These are phyloP conservation scores for Firmiana major DNA, from an alignment of 345 rosid species.

Conservation along the genomic window DNA sequence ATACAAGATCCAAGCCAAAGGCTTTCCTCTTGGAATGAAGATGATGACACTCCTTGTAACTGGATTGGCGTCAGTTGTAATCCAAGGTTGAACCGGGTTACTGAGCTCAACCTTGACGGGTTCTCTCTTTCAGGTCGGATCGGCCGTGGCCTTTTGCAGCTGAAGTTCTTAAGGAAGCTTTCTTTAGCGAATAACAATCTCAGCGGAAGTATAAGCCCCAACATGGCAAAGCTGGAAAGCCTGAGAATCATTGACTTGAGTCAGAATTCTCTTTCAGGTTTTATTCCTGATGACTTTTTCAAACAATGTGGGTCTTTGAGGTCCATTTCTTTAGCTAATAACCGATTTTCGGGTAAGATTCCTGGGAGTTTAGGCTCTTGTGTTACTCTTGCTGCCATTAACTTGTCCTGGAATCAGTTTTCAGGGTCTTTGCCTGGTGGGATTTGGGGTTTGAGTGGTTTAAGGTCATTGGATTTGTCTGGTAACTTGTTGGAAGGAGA, in stretches of 20 bases:
- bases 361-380: conserved; percentile 73
- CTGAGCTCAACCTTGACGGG: conserved; percentile 64
- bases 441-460: conserved; percentile 64
- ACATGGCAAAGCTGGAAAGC: conserved; percentile 48
- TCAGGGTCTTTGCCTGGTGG: conserved; percentile 62
- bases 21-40: conserved; percentile 81
- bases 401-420: conserved; percentile 63
- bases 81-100: conserved; percentile 67
- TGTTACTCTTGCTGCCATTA: conserved; percentile 54
- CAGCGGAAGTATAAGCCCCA: conserved; percentile 66
- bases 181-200: conserved; percentile 71
- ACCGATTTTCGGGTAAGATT: conserved; percentile 65
- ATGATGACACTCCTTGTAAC: conserved; percentile 66
- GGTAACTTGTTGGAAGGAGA: conserved; percentile 64
- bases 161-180: conserved; percentile 58
- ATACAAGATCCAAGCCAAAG: conserved; percentile 62
- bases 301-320: conserved; percentile 74
- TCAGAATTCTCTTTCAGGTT: conserved; percentile 59
- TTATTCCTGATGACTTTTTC: conserved; percentile 65
- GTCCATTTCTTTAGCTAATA: conserved; percentile 63
- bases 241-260: conserved; percentile 78
- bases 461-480: conserved; percentile 76
- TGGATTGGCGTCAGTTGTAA: conserved; percentile 83
- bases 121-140: conserved; percentile 78
- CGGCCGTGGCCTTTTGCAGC: conserved; percentile 76